Percentiles rank a stretch among this genome's conserved stretches.
These are phyloP conservation scores for Megacollybia marginata DNA, from an alignment of 768 basidiomycete species.

Conservation along the genomic window DNA sequence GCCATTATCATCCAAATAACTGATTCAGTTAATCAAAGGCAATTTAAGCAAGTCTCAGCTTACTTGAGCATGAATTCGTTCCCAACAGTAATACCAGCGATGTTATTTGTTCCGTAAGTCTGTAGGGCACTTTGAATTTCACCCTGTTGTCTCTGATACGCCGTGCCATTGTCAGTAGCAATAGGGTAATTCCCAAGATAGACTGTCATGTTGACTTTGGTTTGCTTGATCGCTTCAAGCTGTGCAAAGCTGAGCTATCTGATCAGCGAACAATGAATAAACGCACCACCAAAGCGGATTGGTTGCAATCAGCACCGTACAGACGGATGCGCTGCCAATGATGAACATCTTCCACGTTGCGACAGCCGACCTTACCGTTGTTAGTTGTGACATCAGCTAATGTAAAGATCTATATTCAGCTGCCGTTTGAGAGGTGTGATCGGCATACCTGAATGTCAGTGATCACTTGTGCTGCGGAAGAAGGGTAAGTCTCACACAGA, in stretches of 20 bases:
- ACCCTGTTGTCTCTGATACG: conserved; percentile 69
- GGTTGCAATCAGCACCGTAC: conserved; percentile 86
- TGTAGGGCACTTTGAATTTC: conserved; percentile 58
- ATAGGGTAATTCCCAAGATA: conserved; percentile 67
- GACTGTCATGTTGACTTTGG: conserved; percentile 81
- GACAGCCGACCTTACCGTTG: conserved; percentile 34
- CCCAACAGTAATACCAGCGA: conserved; percentile 82
- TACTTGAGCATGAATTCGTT: conserved; percentile 87
- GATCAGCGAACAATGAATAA: too few species aligned
- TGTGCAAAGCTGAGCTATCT: too few species aligned
- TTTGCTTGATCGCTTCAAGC: conserved; percentile 82
- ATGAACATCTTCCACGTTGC: too few species aligned
- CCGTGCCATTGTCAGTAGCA: conserved; percentile 47
- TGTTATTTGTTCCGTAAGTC: conserved; percentile 69
- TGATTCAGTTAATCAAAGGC: conserved; percentile 14
- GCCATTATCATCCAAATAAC: conserved; percentile 49
- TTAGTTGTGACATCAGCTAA: conserved; percentile 72
- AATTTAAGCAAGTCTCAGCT: conserved; percentile 10
- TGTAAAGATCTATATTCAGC: too few species aligned
- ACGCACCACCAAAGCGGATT: conserved; percentile 56
- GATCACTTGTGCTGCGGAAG: conserved; percentile 37
- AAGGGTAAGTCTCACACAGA: too few species aligned
- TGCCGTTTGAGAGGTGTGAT: too few species aligned
- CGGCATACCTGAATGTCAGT: conserved; percentile 49
- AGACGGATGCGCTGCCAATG: conserved; percentile 45